Evolutionary conservation across 2,329 filamentous ascomycete genomes (phyloP).

Genomic region (Ceratocystis ficicola): DNA sequence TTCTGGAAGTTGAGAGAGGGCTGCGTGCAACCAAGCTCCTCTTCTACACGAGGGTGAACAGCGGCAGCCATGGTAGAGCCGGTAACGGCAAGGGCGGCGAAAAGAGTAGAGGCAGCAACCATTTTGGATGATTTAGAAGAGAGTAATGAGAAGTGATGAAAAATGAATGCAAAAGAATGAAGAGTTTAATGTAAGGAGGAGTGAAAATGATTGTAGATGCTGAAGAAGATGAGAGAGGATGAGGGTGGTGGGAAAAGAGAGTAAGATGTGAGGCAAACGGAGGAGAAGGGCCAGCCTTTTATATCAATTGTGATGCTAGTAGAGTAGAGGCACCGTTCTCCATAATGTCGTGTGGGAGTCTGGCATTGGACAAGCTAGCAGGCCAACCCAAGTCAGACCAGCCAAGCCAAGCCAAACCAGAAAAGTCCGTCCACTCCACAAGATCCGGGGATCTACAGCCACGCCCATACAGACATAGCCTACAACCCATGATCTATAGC

Average conservation of each 20-base stretch:
- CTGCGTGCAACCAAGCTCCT: conserved; percentile 23
- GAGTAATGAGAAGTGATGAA: background rate
- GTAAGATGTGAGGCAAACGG: background rate
- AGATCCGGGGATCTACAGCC: no score
- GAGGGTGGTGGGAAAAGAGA: conserved; percentile 18
- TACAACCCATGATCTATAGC: no score
- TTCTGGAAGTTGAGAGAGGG: conserved; percentile 23
- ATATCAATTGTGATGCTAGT: background rate
- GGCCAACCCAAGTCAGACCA: no score
- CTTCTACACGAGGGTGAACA: background rate
- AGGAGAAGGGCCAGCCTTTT: background rate
- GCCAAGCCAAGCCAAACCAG: no score
- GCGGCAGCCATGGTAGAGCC: conserved; percentile 16
- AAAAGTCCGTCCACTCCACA: no score
- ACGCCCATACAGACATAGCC: no score
- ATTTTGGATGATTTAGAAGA: conserved; percentile 17
- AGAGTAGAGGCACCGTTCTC: background rate
- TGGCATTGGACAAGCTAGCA: background rate
- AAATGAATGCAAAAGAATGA: background rate
- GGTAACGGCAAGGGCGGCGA: conserved; percentile 14
- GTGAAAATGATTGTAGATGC: background rate
- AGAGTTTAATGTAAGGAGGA: background rate
- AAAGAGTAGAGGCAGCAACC: conserved; percentile 12
- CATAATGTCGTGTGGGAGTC: background rate
- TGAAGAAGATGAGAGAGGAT: background rate